These are phyloP conservation scores for Mortierella sp. DNA, from an alignment of 371 early-diverging fungal species.

Conservation along the genomic window DNA sequence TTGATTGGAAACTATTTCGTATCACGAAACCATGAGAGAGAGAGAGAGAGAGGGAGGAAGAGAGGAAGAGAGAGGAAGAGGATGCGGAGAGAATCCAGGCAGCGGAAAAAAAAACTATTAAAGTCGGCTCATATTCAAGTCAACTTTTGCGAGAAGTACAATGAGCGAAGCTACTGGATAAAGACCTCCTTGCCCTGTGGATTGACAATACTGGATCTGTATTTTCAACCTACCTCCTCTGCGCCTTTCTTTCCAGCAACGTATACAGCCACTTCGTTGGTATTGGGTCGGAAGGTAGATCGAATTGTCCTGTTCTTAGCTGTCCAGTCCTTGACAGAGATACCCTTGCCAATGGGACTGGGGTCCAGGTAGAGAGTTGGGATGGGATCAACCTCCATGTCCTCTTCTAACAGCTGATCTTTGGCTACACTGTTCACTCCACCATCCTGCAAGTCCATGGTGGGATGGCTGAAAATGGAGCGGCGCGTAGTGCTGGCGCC, in stretches of 20 bases:
- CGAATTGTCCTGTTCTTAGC: constrained; percentile 34
- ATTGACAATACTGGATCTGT: no score
- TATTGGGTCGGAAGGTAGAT: constrained; percentile 40
- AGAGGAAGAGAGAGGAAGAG: no score
- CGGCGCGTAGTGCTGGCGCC: constrained; percentile 22
- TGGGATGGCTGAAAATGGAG: constrained; percentile 36
- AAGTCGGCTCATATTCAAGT: no score
- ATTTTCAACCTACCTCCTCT: constrained; percentile 35
- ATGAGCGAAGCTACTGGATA: no score
- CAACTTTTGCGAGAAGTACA: no score
- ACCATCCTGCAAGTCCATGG: constrained; percentile 6
- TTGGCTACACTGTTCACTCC: constrained; percentile 18
- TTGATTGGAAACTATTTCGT: constrained; percentile 25
- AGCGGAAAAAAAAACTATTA: no score
- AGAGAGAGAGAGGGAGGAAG: no score
- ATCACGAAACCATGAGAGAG: no score
- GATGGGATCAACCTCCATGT: constrained; percentile 15
- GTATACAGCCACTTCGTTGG: constrained; percentile 50
- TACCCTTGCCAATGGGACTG: constrained; percentile 36
- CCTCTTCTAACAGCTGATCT: constrained; percentile 14
- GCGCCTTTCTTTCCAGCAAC: constrained; percentile 49
- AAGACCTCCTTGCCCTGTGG: no score
- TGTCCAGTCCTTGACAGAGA: constrained; percentile 28
- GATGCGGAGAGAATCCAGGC: no score
- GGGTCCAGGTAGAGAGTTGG: constrained; percentile 28